Base-by-base conservation (phyloP, 768 basidiomycete species). In the Serendipita sp. region DNA sequence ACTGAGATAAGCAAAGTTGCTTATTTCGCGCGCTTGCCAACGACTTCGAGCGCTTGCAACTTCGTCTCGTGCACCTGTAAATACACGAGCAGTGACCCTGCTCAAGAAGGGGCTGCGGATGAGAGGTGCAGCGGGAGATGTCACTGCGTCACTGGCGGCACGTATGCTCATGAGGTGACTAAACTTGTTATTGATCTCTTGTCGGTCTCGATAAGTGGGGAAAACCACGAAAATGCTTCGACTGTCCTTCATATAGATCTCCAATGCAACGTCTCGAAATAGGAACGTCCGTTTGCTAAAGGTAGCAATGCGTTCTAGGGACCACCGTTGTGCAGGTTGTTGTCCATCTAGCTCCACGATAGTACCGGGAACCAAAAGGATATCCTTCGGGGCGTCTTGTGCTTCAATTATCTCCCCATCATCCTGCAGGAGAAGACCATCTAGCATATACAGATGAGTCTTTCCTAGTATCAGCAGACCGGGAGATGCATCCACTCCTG, bases 211-310 rank as follows among this genome's bases (percentile, higher is more conserved):
- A 70, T 83, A 83, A 66, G 84, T 84, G 24, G 85, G 74, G 73
- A 96, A 94, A 1, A 93, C 88, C 35, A 91, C 78, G 24, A 97
- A 77, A 51, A 96, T 76, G 15, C 90, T 93, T 4, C 90, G 83
- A 68, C 90, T 92, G 69, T 97, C 94, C 69, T 84, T 86, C 78
- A 96, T 92, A 75, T 94, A 95, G 8, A 97, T 79, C 72, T 97
- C 94, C 15, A 96, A 77, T 89, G 85, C 92, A 13, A 95, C 90
- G 70, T 95, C 92, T 28, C 91, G 83, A 74, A 97, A 95, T 18
- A 96, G 75, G 75, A 91, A 95, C 0, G 84, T 84, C 65, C 89
- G 84, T 73, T 89, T 86, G 64, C 89, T 86, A 70, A 82, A 88
- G 15, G 83, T 83, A 24, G 83, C 79, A 44, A 97, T 79, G 71